Evolutionary conservation across 2,329 filamentous ascomycete species (phyloP), one percentile per base, ranked within the genome.

Genomic region (Rosellinia necatrix): DNA sequence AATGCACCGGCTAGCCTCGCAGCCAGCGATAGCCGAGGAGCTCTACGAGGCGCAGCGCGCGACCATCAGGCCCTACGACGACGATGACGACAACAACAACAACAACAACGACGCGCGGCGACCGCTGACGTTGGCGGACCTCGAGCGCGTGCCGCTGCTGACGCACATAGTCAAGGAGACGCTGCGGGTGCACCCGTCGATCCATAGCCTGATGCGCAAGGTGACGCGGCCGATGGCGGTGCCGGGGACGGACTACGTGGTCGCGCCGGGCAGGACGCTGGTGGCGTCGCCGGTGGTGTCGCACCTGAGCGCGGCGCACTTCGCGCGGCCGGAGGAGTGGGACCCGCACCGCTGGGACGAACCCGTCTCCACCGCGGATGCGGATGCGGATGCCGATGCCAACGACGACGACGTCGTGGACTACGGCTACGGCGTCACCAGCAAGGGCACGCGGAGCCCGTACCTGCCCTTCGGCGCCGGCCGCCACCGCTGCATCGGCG

Each of bases 381-480:
- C 62, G 3, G n/a, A n/a, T n/a, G n/a, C n/a, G n/a, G n/a, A n/a
- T n/a, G n/a, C n/a, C n/a, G n/a, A n/a, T n/a, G n/a, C n/a, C n/a
- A 53, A 37, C 3, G 61, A 38, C 2, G 59, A 59, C 8, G 60
- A 68, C 3, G 30, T 50, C 5, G 61, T 65, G 13, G 64, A 71
- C 30, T 70, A 72, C 24, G 71, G 70, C 2, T 69, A 73, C 19
- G 67, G 66, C 1, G 48, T 60, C 5, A 64, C 71, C 3, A 67
- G 66, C 35, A 72, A 70, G 60, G 73, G 70, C 19, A 70, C 71
- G 1, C 64, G 63, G 29, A 75, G 72, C 25, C 71, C 86, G 0
- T 89, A 90, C 66, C 74, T 90, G 2, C 88, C 88, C 0, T 91
- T 91, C 65, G 88, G 88, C 2, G 88, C 86, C 0, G 88, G 88